Base-by-base conservation (phyloP, 257 asterid genomes). In the Paraleonurus japonicus region DNA sequence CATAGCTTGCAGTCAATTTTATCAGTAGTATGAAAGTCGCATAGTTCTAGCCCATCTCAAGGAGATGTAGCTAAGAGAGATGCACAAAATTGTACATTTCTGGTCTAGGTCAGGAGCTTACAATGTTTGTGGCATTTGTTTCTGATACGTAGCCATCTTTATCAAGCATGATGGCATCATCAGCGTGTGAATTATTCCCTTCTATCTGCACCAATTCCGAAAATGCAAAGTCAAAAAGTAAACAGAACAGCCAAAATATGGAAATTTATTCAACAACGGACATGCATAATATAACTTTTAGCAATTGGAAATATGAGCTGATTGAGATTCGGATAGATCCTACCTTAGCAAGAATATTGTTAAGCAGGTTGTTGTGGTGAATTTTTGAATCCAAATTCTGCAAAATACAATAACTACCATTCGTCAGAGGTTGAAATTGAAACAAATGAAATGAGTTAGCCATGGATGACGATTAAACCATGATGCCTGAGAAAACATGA, bases 351-450 rank as follows among this genome's bases (percentile, higher is more conserved):
- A 92, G 95, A 77, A 92, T 89, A 76, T 92, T 92, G 87, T 92
- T 89, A 26, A 92, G 98, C 48, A 92, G 96, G 79, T 92, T 92
- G 88, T 88, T 89, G 77, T 88, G 96, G 85, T 92, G 98, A 78
- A 92, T 92, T 87, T 92, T 92, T 10, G 98, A 89, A 85, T 92
- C 98, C 90, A 92, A 81, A 81, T 86, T 88, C 98, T 89, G 96
- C 76, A 83, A 17, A 73, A 71, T n/a, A 69, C 23, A 61, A 65
- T 63, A 24, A 37, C 37, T 1, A 5, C n/a, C 3, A 65, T 24
- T 60, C 61, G 57, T 62, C 64, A 70, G 55, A 50, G 61, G 57
- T 58, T 33, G 43, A 37, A 65, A 50, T 45, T 24, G 23, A 58
- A 24, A 69, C 20, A 19, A 33, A 62, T 15, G 16, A 51, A 55